Conservation (phyloP, 345 rosid genomes). For the Aquilaria sinensis region DNA sequence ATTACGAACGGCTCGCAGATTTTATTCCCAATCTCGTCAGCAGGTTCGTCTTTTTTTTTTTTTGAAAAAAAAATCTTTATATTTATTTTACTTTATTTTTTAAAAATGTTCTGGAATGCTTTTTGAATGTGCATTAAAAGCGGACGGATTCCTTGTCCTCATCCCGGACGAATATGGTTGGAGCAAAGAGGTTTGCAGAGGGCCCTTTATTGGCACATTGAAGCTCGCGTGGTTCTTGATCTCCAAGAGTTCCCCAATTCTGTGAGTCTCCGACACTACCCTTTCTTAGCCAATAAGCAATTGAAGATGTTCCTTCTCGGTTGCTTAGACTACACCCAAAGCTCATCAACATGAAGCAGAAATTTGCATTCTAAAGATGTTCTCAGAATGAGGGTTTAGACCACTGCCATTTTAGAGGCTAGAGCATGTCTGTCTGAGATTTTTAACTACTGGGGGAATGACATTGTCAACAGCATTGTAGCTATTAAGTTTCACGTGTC, state of each 20-base stretch:
- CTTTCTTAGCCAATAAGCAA: not conserved
- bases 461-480: too few relatives aligned
- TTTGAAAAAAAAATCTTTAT: not conserved
- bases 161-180: conserved; percentile 93
- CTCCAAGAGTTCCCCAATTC: conserved; percentile 66
- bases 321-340: too few relatives aligned
- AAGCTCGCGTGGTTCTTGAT: conserved; percentile 94
- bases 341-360: too few relatives aligned
- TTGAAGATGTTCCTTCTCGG: too few relatives aligned
- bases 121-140: conserved; percentile 24
- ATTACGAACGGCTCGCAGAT: conserved; percentile 93
- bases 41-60: conserved; percentile 36
- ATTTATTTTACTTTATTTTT: not conserved
- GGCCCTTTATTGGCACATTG: conserved; percentile 96
- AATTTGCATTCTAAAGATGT: too few relatives aligned
- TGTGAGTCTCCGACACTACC: conserved; percentile 33
- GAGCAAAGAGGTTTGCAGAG: conserved; percentile 96
- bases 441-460: too few relatives aligned
- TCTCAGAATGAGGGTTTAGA: too few relatives aligned
- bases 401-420: too few relatives aligned
- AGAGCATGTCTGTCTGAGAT: too few relatives aligned
- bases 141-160: conserved; percentile 88
- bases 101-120: not conserved
- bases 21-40: conserved; percentile 80
- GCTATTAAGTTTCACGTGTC: too few relatives aligned